Percentiles rank a stretch among this genome's conserved stretches.
Conservation (phyloP, 139 green algal genomes). For the Desmodesmus armatus region DNA sequence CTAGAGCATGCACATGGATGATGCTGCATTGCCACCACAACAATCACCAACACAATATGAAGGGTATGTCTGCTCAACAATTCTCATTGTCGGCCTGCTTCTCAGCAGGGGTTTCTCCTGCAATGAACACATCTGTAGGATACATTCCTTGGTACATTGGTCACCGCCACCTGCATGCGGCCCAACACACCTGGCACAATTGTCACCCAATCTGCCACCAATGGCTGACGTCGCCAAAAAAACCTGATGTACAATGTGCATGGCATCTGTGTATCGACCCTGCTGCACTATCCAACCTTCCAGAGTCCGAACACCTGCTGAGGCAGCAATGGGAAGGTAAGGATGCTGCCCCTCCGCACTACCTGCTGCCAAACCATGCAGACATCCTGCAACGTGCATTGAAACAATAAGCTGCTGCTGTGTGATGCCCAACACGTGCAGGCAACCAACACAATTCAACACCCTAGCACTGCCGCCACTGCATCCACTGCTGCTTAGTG, state of each 20-base stretch:
- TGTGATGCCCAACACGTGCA: not conserved
- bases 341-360: not conserved
- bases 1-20: no score
- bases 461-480: not conserved
- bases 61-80: no score
- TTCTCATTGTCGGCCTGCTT: no score
- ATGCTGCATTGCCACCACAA: no score
- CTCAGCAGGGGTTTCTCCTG: no score
- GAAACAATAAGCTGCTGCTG: not conserved
- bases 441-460: not conserved
- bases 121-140: no score
- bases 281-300: not conserved
- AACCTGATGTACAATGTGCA: not conserved
- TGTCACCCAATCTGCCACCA: not conserved
- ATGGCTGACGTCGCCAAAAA: not conserved
- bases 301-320: conserved; percentile 10
- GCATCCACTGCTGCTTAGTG: not conserved
- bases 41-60: no score
- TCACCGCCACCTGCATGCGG: conserved; percentile 64
- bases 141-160: no score
- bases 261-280: no score
- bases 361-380: not conserved
- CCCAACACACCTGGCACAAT: conserved; percentile 57
- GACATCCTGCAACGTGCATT: not conserved
- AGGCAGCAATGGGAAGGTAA: not conserved